Evolutionary conservation across 169 alveolate genomes (phyloP), one percentile per base, ranked within the genome.

Genomic region (Plasmodium chabaudi): DNA sequence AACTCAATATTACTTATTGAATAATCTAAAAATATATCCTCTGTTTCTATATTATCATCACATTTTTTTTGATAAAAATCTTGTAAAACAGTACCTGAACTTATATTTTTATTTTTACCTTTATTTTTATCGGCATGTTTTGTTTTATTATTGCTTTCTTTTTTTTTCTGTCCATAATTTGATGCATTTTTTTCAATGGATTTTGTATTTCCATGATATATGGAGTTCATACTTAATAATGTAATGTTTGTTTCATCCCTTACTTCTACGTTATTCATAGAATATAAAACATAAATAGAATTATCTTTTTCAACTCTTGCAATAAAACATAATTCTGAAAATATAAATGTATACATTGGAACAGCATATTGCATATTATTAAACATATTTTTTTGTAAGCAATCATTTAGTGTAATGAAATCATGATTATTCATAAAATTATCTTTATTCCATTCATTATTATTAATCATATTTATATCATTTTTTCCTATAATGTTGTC

Each of bases 301-400:
- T 57, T 82, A 46, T 82, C 57, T 68, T 82, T 82, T 56, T 82
- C 90, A 47, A 82, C 79, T 27, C 69, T 82, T 17, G 90, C 90
- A 17, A 82, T 72, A 56, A 82, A 82, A 68, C 27, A 82, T 55
- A 82, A 55, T 15, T 82, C 72, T 12, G 82, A 68, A 57, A 68
- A 61, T n/a, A 82, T 61, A 34, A 82, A 19, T 19, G 86, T 82
- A 60, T 71, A 82, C 27, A 82, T 61, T 1, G 90, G 90, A 55
- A 82, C 21, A 21, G 67, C 90, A 82, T 82, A 17, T 27, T 82
- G 90, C 72, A 82, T 82, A 82, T 60, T 69, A 27, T 82, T 82
- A 72, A 82, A 82, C 90, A 82, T 68, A 56, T 55, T 82, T 10
- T 56, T 82, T 39, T 82, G 90, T 47, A 82, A 56, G 42, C 61